Percentiles rank a stretch among this genome's conserved stretches.
phyloP scores from a whole-genome alignment of 768 basidiomycete species.

The Hirschioporus abietinus region DNA sequence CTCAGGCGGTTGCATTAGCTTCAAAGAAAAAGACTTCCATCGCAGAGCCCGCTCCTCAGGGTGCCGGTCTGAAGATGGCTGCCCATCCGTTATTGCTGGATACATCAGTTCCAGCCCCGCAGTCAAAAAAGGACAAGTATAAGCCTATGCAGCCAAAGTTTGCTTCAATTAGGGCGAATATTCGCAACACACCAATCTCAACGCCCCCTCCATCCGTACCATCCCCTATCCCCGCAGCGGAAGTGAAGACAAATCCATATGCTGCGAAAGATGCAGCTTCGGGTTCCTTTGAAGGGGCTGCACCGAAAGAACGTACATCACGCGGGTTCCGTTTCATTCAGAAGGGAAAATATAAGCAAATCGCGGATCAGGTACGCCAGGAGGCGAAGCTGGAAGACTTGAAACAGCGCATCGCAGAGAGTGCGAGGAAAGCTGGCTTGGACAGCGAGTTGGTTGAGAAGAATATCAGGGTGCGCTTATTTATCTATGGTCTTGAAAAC shows the following conservation, averaged over 20 bases:
- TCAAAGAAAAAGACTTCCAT: slow-evolving; percentile 49
- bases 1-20: slow-evolving; percentile 47
- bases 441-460: slow-evolving; percentile 91
- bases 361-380: slow-evolving; percentile 66
- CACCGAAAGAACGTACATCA: slow-evolving; percentile 64
- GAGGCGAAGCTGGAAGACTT: slow-evolving; percentile 83
- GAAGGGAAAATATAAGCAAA: slow-evolving; percentile 85
- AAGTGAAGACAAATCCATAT: slow-evolving; percentile 70
- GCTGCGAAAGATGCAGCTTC: slow-evolving; percentile 47
- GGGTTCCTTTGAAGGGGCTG: slow-evolving; percentile 55
- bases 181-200: slow-evolving; percentile 51
- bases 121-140: slow-evolving; percentile 87
- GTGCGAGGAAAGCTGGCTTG: slow-evolving; percentile 87
- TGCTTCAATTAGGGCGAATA: slow-evolving; percentile 89
- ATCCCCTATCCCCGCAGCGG: slow-evolving; percentile 31
- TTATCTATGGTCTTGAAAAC: not conserved
- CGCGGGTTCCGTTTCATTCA: slow-evolving; percentile 81
- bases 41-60: slow-evolving; percentile 66
- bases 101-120: slow-evolving; percentile 47
- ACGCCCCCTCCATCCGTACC: slow-evolving; percentile 46
- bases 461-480: slow-evolving; percentile 64
- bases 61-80: slow-evolving; percentile 84
- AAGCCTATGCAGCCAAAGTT: slow-evolving; percentile 99
- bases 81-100: slow-evolving; percentile 85
- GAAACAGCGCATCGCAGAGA: slow-evolving; percentile 90